phyloP scores from a whole-genome alignment of 2,329 filamentous ascomycete species.

The Pseudogymnoascus sp. region DNA sequence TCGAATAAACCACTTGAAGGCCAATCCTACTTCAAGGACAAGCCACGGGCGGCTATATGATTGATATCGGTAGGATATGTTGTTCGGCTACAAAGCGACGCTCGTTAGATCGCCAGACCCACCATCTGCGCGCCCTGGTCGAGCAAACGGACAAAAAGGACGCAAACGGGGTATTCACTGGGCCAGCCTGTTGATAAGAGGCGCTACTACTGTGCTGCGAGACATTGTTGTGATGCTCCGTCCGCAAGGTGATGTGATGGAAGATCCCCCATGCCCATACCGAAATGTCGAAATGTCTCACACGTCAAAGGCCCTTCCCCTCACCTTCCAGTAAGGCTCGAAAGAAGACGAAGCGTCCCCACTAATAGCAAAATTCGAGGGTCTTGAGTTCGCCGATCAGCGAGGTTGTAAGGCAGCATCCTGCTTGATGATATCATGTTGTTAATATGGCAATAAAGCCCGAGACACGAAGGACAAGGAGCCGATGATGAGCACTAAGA shows the following conservation, averaged over 20 bases:
- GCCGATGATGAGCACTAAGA: background rate
- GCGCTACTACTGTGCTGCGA: background rate
- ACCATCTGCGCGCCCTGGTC: background rate
- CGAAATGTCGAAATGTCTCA: background rate
- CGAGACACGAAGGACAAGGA: background rate
- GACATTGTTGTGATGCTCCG: background rate
- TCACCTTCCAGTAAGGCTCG: background rate
- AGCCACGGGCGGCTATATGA: background rate
- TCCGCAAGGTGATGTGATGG: background rate
- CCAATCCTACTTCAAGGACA: background rate
- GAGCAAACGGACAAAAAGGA: background rate
- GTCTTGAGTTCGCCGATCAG: background rate
- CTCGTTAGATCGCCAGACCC: background rate
- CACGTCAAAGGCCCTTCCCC: background rate
- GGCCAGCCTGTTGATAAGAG: background rate
- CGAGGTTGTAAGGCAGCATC: background rate
- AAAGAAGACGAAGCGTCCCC: background rate
- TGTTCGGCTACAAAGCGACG: background rate
- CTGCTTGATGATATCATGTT: background rate
- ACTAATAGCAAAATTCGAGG: background rate
- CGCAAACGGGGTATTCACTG: background rate
- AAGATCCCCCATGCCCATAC: background rate
- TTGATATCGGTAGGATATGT: background rate
- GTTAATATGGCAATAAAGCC: background rate
- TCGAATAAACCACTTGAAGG: background rate